Conservation (phyloP, 2,329 filamentous ascomycete genomes). For the Venturia pyrina region DNA sequence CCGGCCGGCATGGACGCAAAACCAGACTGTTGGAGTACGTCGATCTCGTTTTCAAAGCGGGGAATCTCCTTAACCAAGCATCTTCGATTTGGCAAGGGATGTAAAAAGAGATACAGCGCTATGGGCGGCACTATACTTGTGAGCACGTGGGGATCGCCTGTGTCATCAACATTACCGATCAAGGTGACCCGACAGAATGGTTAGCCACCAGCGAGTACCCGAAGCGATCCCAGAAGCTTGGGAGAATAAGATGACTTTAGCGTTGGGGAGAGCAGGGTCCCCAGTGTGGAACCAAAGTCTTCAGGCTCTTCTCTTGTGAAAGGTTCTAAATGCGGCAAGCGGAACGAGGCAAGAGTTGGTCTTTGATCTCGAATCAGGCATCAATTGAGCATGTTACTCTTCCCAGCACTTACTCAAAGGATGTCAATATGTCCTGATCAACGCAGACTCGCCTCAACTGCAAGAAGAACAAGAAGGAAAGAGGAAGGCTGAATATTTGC, state of each 20-base stretch:
- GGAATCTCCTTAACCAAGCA: not conserved
- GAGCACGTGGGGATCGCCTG: not conserved
- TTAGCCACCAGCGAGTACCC: not conserved
- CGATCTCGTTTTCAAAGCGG: not conserved
- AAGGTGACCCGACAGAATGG: not conserved
- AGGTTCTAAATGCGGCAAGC: not conserved
- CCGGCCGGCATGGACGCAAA: not conserved
- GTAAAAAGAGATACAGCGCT: not conserved
- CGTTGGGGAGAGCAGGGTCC: not conserved
- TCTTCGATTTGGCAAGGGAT: not conserved
- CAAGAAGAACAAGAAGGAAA: not conserved
- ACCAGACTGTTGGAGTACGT: not conserved
- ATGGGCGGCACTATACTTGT: not conserved
- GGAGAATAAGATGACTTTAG: not conserved
- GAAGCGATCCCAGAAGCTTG: not conserved
- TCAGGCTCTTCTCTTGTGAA: not conserved
- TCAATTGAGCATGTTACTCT: not conserved
- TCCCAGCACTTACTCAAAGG: not conserved
- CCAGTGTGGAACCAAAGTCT: not conserved
- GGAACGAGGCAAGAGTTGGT: not conserved
- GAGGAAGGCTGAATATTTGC: not conserved
- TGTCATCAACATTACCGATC: not conserved
- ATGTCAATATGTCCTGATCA: not conserved
- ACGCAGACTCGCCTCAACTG: not conserved
- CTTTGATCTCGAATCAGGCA: not conserved